These are phyloP conservation scores for Xanthoconium stramineum DNA, from an alignment of 768 basidiomycete species.

Conservation along the genomic window DNA sequence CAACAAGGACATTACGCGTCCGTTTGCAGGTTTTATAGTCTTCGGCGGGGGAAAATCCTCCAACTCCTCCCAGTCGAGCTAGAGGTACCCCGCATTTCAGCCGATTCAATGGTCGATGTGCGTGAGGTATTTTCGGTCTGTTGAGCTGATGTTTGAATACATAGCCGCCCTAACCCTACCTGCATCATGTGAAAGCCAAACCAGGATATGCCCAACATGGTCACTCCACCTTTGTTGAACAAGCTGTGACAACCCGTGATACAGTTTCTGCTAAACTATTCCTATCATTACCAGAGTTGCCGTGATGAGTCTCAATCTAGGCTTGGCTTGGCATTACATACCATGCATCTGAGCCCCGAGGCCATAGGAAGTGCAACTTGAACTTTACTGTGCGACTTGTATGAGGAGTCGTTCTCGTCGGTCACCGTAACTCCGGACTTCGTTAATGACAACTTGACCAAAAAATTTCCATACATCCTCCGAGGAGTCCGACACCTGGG, in stretches of 20 bases:
- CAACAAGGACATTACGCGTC: constrained; percentile 16
- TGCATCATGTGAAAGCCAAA: background rate
- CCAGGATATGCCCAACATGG: background rate
- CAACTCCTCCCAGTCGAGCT: background rate
- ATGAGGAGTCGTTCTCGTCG: background rate
- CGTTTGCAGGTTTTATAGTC: constrained; percentile 5
- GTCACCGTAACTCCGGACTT: background rate
- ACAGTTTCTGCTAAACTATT: background rate
- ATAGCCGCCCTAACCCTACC: background rate
- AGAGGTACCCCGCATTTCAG: constrained; percentile 16
- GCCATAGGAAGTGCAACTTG: no score
- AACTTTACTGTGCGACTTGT: no score
- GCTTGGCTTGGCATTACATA: no score
- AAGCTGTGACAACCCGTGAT: background rate
- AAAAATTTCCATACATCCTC: background rate
- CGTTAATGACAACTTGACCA: background rate
- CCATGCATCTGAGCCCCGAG: no score
- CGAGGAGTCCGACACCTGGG: background rate
- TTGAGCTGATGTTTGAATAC: background rate
- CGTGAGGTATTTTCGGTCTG: background rate
- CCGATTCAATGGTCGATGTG: background rate
- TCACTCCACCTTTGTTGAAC: background rate
- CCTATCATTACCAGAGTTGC: background rate
- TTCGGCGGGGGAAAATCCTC: constrained; percentile 4
- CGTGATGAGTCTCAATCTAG: no score